Evolutionary conservation across 2,329 filamentous ascomycete species (phyloP), one percentile per base, ranked within the genome.

Genomic region (Penicillium vulpinum): DNA sequence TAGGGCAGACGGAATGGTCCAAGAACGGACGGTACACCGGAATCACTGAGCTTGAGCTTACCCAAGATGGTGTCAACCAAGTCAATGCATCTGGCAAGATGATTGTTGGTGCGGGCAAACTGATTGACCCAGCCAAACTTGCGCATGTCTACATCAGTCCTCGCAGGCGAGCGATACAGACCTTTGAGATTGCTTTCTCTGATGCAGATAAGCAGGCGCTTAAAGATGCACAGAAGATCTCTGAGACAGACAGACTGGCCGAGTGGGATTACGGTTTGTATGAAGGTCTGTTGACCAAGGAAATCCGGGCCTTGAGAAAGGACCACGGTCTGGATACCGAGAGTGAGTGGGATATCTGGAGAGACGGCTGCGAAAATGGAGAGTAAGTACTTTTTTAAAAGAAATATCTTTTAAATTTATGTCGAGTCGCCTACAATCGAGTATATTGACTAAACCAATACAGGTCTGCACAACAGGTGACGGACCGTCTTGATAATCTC

Each of bases 251-350:
- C 55, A 71, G 73, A 2, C 73, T 87, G 41, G 74, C 79, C 2
- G 85, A 87, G 68, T 88, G 85, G 85, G 80, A 83, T 58, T 88
- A 87, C 70, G 85, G 85, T 44, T 74, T 80, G 57, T 88, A 87
- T 67, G 85, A 88, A 68, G 85, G 85, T 11, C 68, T 85, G 24
- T 78, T 77, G 44, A 77, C 75, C 8, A 66, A 73, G n/a, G 73
- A 84, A 63, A 87, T 87, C 49, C 73, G 74, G 15, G 67, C 73
- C 28, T 62, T 73, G 58, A 76, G 84, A 56, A 72, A 76, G 59
- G 62, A 76, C 54, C 71, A 75, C 9, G 82, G 82, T 0, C 69
- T 84, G 18, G 82, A 84, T 63, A 56, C 54, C 13, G 76, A 80
- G n/a, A 64, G 63, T 35, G 68, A 72, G 26, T 86, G 83, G 83